Evolutionary conservation across 306 rosid species (phyloP).

Genomic region (Dalbergia cultrata): DNA sequence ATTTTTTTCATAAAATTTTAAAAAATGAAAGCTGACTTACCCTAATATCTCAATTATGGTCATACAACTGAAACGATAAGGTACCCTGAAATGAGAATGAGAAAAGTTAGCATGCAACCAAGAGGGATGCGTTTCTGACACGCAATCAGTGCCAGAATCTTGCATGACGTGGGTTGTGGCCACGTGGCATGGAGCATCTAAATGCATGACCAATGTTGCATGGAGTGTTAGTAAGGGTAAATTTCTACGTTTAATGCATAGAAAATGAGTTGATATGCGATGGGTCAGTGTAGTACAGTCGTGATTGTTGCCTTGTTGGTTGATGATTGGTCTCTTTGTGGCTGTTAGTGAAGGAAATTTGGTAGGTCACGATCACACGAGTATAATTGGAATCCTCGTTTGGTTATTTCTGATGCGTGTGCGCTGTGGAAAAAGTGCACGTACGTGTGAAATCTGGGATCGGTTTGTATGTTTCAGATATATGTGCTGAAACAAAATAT

Average conservation of each 20-base stretch:
- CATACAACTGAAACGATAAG: too few species aligned
- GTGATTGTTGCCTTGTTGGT: background rate
- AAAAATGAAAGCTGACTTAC: too few species aligned
- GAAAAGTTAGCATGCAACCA: slow-evolving; percentile 52
- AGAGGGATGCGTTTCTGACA: slow-evolving; percentile 50
- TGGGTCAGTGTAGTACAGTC: background rate
- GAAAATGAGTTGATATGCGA: background rate
- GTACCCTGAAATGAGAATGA: background rate
- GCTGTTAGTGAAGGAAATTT: slow-evolving; percentile 14
- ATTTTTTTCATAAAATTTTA: too few species aligned
- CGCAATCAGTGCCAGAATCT: slow-evolving; percentile 52
- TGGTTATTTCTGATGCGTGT: slow-evolving; percentile 33
- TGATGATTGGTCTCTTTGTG: background rate
- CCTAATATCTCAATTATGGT: too few species aligned
- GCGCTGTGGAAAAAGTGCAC: slow-evolving; percentile 27
- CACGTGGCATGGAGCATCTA: slow-evolving; percentile 55
- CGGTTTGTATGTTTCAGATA: background rate
- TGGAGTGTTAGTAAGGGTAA: background rate
- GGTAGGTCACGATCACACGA: slow-evolving; percentile 31
- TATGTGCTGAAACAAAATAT: slow-evolving; percentile 1
- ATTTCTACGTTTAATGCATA: background rate
- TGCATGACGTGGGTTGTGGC: slow-evolving; percentile 54
- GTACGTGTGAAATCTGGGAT: slow-evolving; percentile 17
- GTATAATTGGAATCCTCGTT: background rate
- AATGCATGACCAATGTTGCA: background rate